Evolutionary conservation across 371 early-diverging fungal genomes (phyloP).

Genomic region (Apophysomyces trapeziformis): DNA sequence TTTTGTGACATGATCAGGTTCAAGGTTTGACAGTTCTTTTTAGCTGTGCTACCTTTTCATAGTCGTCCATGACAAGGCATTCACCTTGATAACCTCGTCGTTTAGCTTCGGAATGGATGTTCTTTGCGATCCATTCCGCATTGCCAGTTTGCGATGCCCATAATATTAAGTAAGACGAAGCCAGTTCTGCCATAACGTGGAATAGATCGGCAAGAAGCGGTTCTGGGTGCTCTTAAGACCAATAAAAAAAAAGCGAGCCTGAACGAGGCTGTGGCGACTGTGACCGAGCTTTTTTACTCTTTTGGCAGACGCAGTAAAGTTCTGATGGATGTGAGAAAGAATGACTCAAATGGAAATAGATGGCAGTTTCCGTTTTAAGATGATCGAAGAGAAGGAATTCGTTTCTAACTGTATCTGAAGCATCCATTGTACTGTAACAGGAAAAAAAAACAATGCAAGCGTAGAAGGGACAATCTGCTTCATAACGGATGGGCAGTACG

Average conservation of each 20-base stretch:
- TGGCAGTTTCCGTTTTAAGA: too few species aligned
- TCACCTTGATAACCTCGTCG: constrained; percentile 69
- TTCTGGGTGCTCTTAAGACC: neutral
- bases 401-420: too few species aligned
- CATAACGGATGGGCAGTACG: too few species aligned
- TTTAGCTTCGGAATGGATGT: constrained; percentile 75
- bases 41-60: constrained; percentile 56
- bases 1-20: constrained; percentile 19
- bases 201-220: neutral
- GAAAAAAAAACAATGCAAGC: too few species aligned
- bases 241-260: neutral
- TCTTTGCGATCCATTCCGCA: constrained; percentile 90
- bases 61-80: constrained; percentile 74
- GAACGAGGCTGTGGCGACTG: constrained; percentile 1
- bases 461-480: too few species aligned
- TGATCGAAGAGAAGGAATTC: too few species aligned
- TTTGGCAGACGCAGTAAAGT: too few species aligned
- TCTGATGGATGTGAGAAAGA: too few species aligned
- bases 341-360: too few species aligned
- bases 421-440: too few species aligned
- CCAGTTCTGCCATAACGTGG: constrained; percentile 23
- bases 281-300: too few species aligned
- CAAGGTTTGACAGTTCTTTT: constrained; percentile 3
- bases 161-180: constrained; percentile 53
- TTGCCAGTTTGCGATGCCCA: constrained; percentile 95